phyloP scores from a whole-genome alignment of 2,329 filamentous ascomycete genomes.

The Davidsoniella australis region DNA sequence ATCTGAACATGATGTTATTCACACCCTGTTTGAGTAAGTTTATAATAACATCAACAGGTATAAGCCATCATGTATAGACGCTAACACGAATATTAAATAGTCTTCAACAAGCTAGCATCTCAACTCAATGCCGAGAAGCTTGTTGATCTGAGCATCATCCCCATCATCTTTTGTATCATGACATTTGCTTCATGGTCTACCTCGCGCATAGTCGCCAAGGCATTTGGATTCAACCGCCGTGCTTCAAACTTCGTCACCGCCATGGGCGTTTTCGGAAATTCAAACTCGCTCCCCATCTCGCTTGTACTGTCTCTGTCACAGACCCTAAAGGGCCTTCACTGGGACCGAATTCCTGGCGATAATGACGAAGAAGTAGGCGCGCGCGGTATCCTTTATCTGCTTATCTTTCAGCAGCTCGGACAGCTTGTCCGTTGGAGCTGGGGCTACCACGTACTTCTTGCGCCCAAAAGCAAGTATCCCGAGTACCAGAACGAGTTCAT shows the following conservation, averaged over 20 bases:
- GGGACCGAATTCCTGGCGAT: conserved; percentile 78
- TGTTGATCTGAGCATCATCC: conserved; percentile 78
- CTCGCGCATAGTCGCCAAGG: conserved; percentile 50
- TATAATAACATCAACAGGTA: not conserved
- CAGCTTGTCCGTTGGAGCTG: conserved; percentile 94
- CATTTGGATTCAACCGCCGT: conserved; percentile 68
- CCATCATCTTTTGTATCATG: conserved; percentile 81
- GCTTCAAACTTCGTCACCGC: conserved; percentile 89
- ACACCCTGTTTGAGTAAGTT: conserved; percentile 82
- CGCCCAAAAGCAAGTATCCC: conserved; percentile 57
- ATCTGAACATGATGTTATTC: conserved; percentile 90
- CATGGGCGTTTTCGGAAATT: conserved; percentile 97
- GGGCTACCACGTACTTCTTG: conserved; percentile 91
- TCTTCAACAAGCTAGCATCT: conserved; percentile 92
- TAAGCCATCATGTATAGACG: conserved; percentile 13
- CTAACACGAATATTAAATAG: conserved; percentile 19
- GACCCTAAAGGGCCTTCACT: conserved; percentile 81
- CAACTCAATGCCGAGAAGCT: conserved; percentile 87
- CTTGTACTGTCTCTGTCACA: conserved; percentile 86
- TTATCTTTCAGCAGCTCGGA: conserved; percentile 95
- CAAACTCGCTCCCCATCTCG: conserved; percentile 92
- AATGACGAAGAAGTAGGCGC: conserved; percentile 92
- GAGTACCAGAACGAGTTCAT: conserved; percentile 40
- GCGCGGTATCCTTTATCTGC: conserved; percentile 80
- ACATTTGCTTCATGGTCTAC: conserved; percentile 73